A percentile compares a stretch with the other conserved stretches of the same genome.
These are phyloP conservation scores for Kwoniella sp. DNA, from an alignment of 768 basidiomycete genomes.

Conservation along the genomic window DNA sequence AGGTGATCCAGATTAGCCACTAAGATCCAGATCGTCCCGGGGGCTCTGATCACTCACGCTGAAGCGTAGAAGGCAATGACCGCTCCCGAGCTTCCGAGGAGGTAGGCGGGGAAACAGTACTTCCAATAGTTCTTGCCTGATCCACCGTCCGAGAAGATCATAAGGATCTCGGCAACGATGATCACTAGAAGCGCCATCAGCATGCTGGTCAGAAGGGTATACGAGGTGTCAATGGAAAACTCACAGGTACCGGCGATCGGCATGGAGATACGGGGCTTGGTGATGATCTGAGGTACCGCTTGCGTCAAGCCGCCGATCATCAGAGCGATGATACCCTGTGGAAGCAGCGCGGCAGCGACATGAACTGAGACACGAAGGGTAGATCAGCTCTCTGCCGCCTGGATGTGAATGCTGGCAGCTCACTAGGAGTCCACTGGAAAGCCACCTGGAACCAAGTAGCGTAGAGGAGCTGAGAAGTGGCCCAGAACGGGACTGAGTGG, in stretches of 20 bases:
- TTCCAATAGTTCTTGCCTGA: slow-evolving; percentile 43
- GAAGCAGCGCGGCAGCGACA: slow-evolving; percentile 38
- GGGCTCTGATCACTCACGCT: slow-evolving; percentile 7
- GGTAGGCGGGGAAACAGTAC: slow-evolving; percentile 38
- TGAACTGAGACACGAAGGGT: slow-evolving; percentile 11
- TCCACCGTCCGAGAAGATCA: slow-evolving; percentile 42
- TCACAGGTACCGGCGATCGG: slow-evolving; percentile 34
- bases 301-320: slow-evolving; percentile 29
- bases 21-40: neutral
- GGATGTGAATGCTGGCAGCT: slow-evolving; percentile 19
- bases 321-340: slow-evolving; percentile 38
- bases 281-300: slow-evolving; percentile 30
- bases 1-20: neutral
- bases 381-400: slow-evolving; percentile 18
- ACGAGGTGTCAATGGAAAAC: slow-evolving; percentile 22
- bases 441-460: slow-evolving; percentile 35
- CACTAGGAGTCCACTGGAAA: slow-evolving; percentile 26
- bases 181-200: slow-evolving; percentile 19
- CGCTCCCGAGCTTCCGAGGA: slow-evolving; percentile 37
- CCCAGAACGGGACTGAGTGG: slow-evolving; percentile 46
- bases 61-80: slow-evolving; percentile 25
- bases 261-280: slow-evolving; percentile 27
- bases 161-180: slow-evolving; percentile 27
- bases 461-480: slow-evolving; percentile 39
- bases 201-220: neutral